A percentile compares a stretch with the other conserved stretches of the same genome.
These are phyloP conservation scores for Populus tomentosa DNA, from an alignment of 441 rosid genomes.

Conservation along the genomic window DNA sequence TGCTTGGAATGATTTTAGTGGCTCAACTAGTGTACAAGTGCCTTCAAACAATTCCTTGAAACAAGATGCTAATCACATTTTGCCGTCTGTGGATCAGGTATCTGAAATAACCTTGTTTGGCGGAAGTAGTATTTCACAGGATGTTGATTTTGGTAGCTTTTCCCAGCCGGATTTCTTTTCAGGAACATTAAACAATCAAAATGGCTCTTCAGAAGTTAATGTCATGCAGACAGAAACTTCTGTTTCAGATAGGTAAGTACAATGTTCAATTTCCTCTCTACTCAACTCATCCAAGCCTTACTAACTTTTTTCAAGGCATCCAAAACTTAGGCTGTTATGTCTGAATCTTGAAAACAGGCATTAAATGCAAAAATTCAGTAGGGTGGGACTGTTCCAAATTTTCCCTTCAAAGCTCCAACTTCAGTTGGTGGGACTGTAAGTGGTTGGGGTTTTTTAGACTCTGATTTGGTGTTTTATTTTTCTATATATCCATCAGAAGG, in stretches of 20 bases:
- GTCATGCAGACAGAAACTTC: constrained; percentile 32
- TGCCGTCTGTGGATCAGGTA: constrained; percentile 28
- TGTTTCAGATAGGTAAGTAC: constrained; percentile 45
- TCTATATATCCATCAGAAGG: neutral
- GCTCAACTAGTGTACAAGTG: constrained; percentile 37
- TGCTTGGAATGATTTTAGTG: constrained; percentile 59
- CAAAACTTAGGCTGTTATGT: neutral
- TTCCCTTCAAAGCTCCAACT: neutral
- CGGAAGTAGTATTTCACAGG: constrained; percentile 20
- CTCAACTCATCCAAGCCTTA: neutral
- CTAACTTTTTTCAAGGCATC: neutral
- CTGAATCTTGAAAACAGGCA: neutral
- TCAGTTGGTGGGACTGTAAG: neutral
- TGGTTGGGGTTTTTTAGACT: neutral
- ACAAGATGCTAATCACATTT: constrained; percentile 24
- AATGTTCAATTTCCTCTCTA: neutral
- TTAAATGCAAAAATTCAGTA: neutral
- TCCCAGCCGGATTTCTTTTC: constrained; percentile 39
- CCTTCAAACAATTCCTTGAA: constrained; percentile 24
- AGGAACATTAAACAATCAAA: constrained; percentile 30
- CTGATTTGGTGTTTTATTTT: neutral
- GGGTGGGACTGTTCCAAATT: neutral
- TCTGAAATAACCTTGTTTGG: constrained; percentile 35
- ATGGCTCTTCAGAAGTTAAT: constrained; percentile 22
- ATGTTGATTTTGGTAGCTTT: constrained; percentile 35